Conservation (phyloP, 192 early-diverging fungal genomes). For the Ambispora gerdemannii region DNA sequence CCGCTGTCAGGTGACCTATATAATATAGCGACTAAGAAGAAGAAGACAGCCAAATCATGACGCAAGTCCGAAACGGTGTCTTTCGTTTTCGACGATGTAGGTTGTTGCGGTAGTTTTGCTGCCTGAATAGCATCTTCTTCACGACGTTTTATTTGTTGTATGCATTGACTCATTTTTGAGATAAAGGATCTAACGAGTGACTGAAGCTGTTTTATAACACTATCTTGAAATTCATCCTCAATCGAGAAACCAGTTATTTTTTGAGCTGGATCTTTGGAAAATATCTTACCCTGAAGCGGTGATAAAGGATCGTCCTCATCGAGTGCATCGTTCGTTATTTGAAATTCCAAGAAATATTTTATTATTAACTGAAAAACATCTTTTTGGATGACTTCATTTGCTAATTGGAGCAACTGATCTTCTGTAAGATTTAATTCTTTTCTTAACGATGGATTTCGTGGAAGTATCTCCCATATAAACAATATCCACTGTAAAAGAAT, state of each 20-base stretch:
- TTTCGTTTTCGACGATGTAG: slow-evolving; percentile 12
- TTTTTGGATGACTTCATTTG: slow-evolving; percentile 51
- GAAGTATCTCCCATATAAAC: slow-evolving; percentile 48
- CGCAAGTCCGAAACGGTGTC: slow-evolving; percentile 29
- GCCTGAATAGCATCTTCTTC: slow-evolving; percentile 62
- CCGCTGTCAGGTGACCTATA: slow-evolving; percentile 77
- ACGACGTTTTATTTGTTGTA: slow-evolving; percentile 60
- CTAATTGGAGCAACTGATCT: slow-evolving; percentile 45
- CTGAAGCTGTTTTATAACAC: slow-evolving; percentile 32
- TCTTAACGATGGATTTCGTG: slow-evolving; percentile 48
- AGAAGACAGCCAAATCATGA: slow-evolving; percentile 67
- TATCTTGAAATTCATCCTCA: slow-evolving; percentile 26
- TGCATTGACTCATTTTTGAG: slow-evolving; percentile 51
- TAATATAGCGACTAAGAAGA: slow-evolving; percentile 67
- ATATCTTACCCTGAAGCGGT: neutral
- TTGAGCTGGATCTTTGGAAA: slow-evolving; percentile 4
- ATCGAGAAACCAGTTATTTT: slow-evolving; percentile 20
- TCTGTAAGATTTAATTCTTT: slow-evolving; percentile 39
- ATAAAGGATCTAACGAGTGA: slow-evolving; percentile 39
- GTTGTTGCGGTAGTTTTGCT: slow-evolving; percentile 30
- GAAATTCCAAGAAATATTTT: slow-evolving; percentile 59
- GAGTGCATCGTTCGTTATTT: slow-evolving; percentile 21
- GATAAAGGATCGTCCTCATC: neutral
- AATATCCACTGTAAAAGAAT: slow-evolving; percentile 63
- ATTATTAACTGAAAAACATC: slow-evolving; percentile 63